A percentile compares a stretch with the other conserved stretches of the same genome.
Evolutionary conservation across 2,329 filamentous ascomycete species (phyloP).

Genomic region (Biscogniauxia sp.): DNA sequence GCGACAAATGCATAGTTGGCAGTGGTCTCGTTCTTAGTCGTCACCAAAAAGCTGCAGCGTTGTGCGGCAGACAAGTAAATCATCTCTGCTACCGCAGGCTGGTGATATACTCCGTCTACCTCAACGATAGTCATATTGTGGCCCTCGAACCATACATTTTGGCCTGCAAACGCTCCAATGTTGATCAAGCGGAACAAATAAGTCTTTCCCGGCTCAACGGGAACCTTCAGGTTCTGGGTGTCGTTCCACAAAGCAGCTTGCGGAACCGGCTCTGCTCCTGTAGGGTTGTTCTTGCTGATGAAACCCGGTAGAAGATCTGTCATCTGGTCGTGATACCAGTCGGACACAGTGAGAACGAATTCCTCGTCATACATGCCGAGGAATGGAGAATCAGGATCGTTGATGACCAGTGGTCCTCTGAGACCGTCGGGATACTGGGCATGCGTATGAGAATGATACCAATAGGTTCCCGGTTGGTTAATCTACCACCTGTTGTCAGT

Average conservation of each 20-base stretch:
- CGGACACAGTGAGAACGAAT: conserved; percentile 61
- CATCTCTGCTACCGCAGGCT: conserved; percentile 57
- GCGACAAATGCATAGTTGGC: conserved; percentile 66
- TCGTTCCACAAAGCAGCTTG: conserved; percentile 71
- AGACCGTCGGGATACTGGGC: conserved; percentile 71
- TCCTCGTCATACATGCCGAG: conserved; percentile 59
- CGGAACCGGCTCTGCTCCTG: conserved; percentile 64
- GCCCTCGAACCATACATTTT: conserved; percentile 66
- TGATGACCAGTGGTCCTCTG: conserved; percentile 61
- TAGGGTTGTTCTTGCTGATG: conserved; percentile 54
- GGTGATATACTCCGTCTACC: conserved; percentile 69
- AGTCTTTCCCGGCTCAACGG: conserved; percentile 64
- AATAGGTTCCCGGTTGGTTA: conserved; percentile 70
- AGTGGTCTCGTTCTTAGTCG: conserved; percentile 58
- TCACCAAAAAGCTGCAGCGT: conserved; percentile 61
- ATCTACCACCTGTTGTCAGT: conserved; percentile 37
- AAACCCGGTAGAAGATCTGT: conserved; percentile 44
- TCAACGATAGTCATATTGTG: conserved; percentile 69
- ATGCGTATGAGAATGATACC: conserved; percentile 71
- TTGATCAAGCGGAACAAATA: conserved; percentile 73
- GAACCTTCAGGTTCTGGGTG: conserved; percentile 56
- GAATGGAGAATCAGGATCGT: conserved; percentile 61
- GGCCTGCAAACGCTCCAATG: conserved; percentile 67
- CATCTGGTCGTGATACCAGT: conserved; percentile 68
- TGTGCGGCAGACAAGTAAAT: conserved; percentile 69